Evolutionary conservation across 2,329 filamentous ascomycete species (phyloP).

Genomic region (Cordyceps sp.): DNA sequence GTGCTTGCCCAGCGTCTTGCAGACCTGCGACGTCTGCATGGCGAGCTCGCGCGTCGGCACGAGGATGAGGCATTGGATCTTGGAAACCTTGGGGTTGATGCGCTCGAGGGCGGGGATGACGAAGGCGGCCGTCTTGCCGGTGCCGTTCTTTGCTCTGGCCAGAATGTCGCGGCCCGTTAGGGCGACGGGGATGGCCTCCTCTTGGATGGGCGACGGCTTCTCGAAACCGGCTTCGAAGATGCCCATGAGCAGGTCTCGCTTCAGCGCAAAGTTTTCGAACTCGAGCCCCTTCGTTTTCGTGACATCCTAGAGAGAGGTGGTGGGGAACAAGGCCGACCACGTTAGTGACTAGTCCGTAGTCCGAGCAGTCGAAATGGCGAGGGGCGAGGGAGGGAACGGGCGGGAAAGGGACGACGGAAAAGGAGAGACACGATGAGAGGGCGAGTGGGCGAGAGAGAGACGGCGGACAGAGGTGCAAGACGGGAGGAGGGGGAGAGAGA

Average conservation of each 20-base stretch:
- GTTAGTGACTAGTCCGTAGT: too few relatives aligned
- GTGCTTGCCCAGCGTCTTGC: conserved; percentile 95
- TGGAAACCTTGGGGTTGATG: conserved; percentile 91
- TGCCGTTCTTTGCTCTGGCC: conserved; percentile 94
- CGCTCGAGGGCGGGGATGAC: conserved; percentile 89
- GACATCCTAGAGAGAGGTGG: conserved; percentile 61
- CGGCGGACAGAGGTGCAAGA: not conserved
- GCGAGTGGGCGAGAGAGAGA: not conserved
- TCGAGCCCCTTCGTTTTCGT: conserved; percentile 95
- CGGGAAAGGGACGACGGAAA: too few relatives aligned
- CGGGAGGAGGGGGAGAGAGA: not conserved
- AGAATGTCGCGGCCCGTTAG: conserved; percentile 90
- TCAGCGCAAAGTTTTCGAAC: conserved; percentile 93
- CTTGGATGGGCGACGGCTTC: conserved; percentile 96
- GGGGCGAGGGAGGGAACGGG: too few relatives aligned
- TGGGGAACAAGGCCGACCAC: too few relatives aligned
- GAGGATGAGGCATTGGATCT: conserved; percentile 91
- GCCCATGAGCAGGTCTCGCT: conserved; percentile 91
- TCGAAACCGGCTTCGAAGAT: conserved; percentile 99
- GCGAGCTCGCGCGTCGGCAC: conserved; percentile 95
- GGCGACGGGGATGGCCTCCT: conserved; percentile 95
- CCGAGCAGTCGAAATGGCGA: too few relatives aligned
- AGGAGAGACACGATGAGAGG: too few relatives aligned
- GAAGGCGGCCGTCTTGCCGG: conserved; percentile 95
- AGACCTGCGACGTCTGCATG: conserved; percentile 96